Evolutionary conservation across 352 stramenopile genomes (phyloP), one percentile per base, ranked within the genome.

Genomic region (Phytophthora kernoviae): DNA sequence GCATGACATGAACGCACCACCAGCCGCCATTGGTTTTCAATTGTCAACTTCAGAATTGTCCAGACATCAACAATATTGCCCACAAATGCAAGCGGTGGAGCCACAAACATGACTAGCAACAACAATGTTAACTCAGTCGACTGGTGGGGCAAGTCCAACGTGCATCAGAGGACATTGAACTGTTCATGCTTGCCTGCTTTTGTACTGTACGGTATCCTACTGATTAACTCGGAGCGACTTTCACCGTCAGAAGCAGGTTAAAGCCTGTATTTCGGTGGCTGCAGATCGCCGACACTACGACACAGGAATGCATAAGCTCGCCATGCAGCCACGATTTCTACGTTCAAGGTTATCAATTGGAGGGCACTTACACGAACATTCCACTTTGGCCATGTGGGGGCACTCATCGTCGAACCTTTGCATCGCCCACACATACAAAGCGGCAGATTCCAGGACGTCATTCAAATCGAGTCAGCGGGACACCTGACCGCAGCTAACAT

Each of bases 231-330:
- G 24, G n/a, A 3, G 24, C 3, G 24, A 30, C 24, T 30, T 30
- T 30, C 24, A 30, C 15, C 33, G 11, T 9, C 33, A n/a, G n/a
- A n/a, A n/a, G n/a, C n/a, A n/a, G n/a, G n/a, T n/a, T n/a, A n/a
- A n/a, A n/a, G n/a, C n/a, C n/a, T n/a, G n/a, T n/a, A n/a, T 40
- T 40, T 40, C 33, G 33, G 15, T 43, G 37, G 37, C 37, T 43
- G 21, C 37, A 14, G n/a, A 40, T 21, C 33, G 9, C 33, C n/a
- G n/a, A n/a, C n/a, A n/a, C n/a, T 15, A 39, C 24, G 24, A 30
- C 24, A 30, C 3, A 30, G 3, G 24, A 30, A 20, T 21, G 37
- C 14, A 43, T 15, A 43, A 43, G 37, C 37, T 43, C 37, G 37
- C 37, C 37, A 43, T 39, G 33, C 4, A 39, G 33, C 3, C 33